Base-by-base conservation (phyloP, 139 green algal species). In the Marvania coccoides region DNA sequence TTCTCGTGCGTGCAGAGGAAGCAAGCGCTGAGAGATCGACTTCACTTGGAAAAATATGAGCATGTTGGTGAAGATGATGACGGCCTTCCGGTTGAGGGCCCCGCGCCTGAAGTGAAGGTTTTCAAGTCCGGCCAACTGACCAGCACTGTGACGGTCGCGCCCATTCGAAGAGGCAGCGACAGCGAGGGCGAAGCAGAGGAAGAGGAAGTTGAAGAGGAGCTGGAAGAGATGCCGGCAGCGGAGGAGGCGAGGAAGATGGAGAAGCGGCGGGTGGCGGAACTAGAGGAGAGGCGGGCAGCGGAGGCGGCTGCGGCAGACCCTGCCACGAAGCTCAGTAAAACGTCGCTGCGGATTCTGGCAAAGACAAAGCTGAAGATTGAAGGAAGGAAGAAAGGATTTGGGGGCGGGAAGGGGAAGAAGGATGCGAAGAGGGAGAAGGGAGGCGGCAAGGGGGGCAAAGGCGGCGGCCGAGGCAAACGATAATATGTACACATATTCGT, bases 1-100 rank as follows among this genome's bases (percentile, higher is more conserved):
- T n/a, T n/a, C n/a, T n/a, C n/a, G n/a, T n/a, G n/a, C n/a, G n/a
- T 64, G 53, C 76, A 88, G 81, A 70, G 74, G 34, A 69, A 75
- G n/a, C 51, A 71, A 12, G 68, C 80, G 35, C 36, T 80, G 46
- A 85, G 81, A 61, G 47, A 85, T 19, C 33, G 79, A 37, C 55
- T 84, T 6, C 29, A 57, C 19, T 15, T 53, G 19, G 40, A 42
- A 0, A 13, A 10, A 1, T 14, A 61, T n/a, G 47, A n/a, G 30
- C 28, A 51, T 39, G 69, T 45, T n/a, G 47, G 6, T 56, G 19
- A 30, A 30, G 30, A 34, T 45, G 47, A 15, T 48, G 42, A 30
- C 35, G 35, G 10, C 29, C 24, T 58, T 26, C 26, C 10, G 26
- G 23, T 23, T 12, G 45, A 42, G 14, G 58, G 14, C 4, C 29